These are phyloP conservation scores for Alternaria solani DNA, from an alignment of 2,329 filamentous ascomycete genomes.

Conservation along the genomic window DNA sequence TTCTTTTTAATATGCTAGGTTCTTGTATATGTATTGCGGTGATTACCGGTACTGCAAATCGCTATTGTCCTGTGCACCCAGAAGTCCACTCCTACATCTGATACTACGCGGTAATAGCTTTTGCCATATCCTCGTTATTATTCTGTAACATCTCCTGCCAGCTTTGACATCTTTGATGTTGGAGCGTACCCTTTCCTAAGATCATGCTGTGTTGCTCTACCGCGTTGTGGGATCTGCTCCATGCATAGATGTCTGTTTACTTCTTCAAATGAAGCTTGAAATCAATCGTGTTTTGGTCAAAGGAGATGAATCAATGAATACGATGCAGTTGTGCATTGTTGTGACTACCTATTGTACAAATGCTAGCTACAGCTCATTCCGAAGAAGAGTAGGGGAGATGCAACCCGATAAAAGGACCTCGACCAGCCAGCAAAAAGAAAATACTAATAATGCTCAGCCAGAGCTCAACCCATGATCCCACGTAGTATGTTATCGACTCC, in stretches of 20 bases:
- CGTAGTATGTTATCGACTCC: neutral
- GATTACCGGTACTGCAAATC: neutral
- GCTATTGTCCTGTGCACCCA: neutral
- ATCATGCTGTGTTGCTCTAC: neutral
- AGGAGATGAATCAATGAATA: neutral
- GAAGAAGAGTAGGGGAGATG: constrained; percentile 11
- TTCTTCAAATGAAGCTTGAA: neutral
- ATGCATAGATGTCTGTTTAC: neutral
- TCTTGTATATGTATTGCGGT: neutral
- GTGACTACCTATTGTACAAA: neutral
- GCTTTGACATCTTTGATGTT: too few species aligned
- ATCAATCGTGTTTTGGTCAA: neutral
- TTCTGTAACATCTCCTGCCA: too few species aligned
- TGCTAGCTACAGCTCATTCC: neutral
- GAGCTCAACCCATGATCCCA: neutral
- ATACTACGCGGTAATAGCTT: too few species aligned
- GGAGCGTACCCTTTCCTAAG: neutral
- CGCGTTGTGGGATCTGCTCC: neutral
- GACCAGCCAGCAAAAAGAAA: neutral
- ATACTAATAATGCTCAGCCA: neutral
- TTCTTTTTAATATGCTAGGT: neutral
- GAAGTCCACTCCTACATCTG: neutral
- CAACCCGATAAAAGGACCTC: constrained; percentile 13
- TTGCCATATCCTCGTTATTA: too few species aligned
- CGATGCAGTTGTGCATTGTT: neutral